Evolutionary conservation across 768 basidiomycete species (phyloP).

Genomic region (Russula ochroleuca): DNA sequence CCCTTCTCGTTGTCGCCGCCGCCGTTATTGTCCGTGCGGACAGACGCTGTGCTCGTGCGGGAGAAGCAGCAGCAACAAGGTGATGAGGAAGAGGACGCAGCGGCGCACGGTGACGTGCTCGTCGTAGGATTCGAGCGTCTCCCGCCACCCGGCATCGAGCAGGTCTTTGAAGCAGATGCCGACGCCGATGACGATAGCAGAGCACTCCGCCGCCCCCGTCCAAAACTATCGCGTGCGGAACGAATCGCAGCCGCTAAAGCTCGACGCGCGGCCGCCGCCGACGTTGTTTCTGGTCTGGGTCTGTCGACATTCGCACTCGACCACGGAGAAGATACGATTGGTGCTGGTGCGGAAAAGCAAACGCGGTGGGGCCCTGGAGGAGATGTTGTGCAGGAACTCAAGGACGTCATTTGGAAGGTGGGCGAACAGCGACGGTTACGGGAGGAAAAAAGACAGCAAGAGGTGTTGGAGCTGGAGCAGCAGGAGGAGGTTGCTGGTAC

Average conservation of each 20-base stretch:
- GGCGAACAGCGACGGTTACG: constrained; percentile 55
- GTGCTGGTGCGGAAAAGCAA: not conserved
- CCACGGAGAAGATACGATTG: constrained; percentile 19
- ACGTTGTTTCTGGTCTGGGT: not conserved
- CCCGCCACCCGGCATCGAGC: constrained; percentile 66
- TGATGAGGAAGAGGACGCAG: constrained; percentile 21
- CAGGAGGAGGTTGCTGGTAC: too few relatives aligned
- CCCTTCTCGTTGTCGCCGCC: not conserved
- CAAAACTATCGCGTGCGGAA: constrained; percentile 69
- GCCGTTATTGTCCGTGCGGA: constrained; percentile 7
- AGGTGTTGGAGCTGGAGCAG: constrained; percentile 5
- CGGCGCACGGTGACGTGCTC: constrained; percentile 47
- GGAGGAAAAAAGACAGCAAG: constrained; percentile 20
- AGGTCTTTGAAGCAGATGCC: constrained; percentile 76
- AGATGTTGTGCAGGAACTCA: constrained; percentile 79
- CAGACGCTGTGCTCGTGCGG: constrained; percentile 33
- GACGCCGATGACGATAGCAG: constrained; percentile 27
- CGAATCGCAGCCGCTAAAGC: constrained; percentile 59
- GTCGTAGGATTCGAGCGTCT: constrained; percentile 50
- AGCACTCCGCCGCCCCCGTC: constrained; percentile 49
- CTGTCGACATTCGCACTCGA: not conserved
- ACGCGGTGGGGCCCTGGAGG: constrained; percentile 59
- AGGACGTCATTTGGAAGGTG: constrained; percentile 85
- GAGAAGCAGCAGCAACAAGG: constrained; percentile 5
- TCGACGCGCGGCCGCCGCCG: constrained; percentile 40